Conservation (phyloP, 495 filamentous ascomycete genomes). For the Hamigera avellanea region DNA sequence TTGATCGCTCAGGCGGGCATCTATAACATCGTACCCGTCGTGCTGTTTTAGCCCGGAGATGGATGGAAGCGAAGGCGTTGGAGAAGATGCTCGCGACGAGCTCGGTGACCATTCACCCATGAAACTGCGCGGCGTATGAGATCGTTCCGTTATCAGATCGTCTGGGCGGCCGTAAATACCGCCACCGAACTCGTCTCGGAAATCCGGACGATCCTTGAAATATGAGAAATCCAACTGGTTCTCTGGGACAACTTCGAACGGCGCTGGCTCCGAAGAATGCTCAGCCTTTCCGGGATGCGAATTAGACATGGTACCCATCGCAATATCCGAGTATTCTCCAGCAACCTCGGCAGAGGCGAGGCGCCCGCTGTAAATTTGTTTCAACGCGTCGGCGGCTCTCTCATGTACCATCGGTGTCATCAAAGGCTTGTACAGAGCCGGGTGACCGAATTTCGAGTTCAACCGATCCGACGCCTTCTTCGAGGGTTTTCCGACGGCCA, state of each 20-base stretch:
- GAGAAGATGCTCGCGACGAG: constrained; percentile 37
- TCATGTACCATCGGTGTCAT: constrained; percentile 95
- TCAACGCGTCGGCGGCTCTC: constrained; percentile 71
- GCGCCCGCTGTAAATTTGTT: constrained; percentile 69
- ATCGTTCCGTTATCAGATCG: constrained; percentile 52
- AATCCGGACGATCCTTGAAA: constrained; percentile 81
- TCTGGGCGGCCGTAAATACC: constrained; percentile 58
- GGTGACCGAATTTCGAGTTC: constrained; percentile 75
- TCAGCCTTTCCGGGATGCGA: constrained; percentile 59
- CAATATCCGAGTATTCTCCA: constrained; percentile 61
- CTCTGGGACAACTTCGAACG: constrained; percentile 86
- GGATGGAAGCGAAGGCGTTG: constrained; percentile 24
- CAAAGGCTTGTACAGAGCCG: constrained; percentile 76
- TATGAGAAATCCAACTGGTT: constrained; percentile 85
- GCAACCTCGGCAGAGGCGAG: constrained; percentile 49
- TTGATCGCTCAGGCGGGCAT: constrained; percentile 6
- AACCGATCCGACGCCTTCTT: constrained; percentile 59
- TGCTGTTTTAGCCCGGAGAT: constrained; percentile 16
- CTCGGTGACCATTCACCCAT: constrained; percentile 31
- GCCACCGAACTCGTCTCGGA: constrained; percentile 76
- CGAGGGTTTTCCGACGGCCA: constrained; percentile 31
- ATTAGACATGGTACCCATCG: constrained; percentile 70
- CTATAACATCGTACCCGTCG: constrained; percentile 16
- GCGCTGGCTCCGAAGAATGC: constrained; percentile 20
- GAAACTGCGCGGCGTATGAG: constrained; percentile 51